phyloP scores from a whole-genome alignment of 805 yeast genomes.

The Ogataea sp. region DNA sequence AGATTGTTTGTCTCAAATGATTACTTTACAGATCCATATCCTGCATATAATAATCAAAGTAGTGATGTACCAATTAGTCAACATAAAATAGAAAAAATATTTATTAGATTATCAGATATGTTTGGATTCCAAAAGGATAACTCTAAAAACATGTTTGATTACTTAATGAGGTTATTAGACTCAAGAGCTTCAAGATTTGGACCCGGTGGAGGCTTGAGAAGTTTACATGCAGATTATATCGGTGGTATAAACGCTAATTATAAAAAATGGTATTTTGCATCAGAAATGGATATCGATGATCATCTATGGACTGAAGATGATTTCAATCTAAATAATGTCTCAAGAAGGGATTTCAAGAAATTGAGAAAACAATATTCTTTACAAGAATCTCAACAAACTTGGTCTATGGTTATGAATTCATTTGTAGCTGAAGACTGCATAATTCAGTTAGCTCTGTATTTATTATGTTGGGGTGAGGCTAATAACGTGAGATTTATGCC shows the following conservation, averaged over 20 bases:
- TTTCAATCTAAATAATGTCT: slow-evolving; percentile 4
- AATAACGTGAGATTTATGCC: slow-evolving; percentile 83
- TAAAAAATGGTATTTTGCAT: slow-evolving; percentile 72
- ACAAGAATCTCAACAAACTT: slow-evolving; percentile 38
- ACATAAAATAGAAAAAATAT: slow-evolving; percentile 48
- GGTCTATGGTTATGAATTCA: slow-evolving; percentile 44
- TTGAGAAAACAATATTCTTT: slow-evolving; percentile 17
- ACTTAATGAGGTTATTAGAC: slow-evolving; percentile 45
- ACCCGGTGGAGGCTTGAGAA: slow-evolving; percentile 43
- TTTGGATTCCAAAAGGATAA: slow-evolving; percentile 69
- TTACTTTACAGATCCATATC: slow-evolving; percentile 44
- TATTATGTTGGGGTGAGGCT: slow-evolving; percentile 87
- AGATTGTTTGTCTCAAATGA: slow-evolving; percentile 35
- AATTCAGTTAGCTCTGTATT: slow-evolving; percentile 58
- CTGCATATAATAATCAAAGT: slow-evolving; percentile 36
- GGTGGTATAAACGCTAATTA: slow-evolving; percentile 66
- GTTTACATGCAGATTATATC: slow-evolving; percentile 67
- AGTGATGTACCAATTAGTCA: slow-evolving; percentile 39
- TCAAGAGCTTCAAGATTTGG: slow-evolving; percentile 63
- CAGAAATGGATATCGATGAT: slow-evolving; percentile 57
- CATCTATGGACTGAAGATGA: slow-evolving; percentile 22
- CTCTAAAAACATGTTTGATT: slow-evolving; percentile 53
- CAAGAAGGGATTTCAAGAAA: slow-evolving; percentile 2
- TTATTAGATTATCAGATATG: slow-evolving; percentile 40
- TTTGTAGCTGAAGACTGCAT: slow-evolving; percentile 46